These are phyloP conservation scores for Euryodendron excelsum DNA, from an alignment of 148 eudicot species.

Conservation along the genomic window DNA sequence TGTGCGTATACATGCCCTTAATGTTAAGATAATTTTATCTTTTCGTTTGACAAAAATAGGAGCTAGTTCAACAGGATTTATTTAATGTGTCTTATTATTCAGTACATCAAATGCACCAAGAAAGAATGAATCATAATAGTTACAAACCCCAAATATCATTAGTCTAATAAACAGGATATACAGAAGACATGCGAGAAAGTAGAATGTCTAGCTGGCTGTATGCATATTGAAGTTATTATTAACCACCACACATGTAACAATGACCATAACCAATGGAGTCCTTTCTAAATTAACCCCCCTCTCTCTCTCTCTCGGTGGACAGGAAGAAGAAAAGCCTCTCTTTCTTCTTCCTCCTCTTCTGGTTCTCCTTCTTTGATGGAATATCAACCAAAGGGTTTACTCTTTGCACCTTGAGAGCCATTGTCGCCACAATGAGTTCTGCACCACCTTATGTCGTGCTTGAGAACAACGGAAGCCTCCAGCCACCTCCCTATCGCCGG, in stretches of 20 bases:
- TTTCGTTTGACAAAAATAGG: neutral
- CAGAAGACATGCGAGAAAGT: neutral
- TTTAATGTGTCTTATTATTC: too few relatives aligned
- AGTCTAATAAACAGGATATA: neutral
- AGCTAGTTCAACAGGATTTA: neutral
- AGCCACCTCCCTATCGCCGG: constrained; percentile 34
- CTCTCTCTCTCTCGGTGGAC: constrained; percentile 10
- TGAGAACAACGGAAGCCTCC: constrained; percentile 17
- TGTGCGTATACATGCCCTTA: neutral
- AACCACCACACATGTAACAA: constrained; percentile 4
- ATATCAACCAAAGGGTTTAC: constrained; percentile 6
- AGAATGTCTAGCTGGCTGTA: too few relatives aligned
- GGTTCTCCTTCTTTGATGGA: constrained; percentile 14
- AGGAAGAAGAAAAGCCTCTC: constrained; percentile 15
- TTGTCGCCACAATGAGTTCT: constrained; percentile 23
- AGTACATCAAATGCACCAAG: neutral
- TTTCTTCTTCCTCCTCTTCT: constrained; percentile 9
- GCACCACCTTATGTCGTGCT: constrained; percentile 38
- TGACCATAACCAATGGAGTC: neutral
- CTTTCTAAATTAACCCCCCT: neutral
- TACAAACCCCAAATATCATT: neutral
- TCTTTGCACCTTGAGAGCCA: neutral
- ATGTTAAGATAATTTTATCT: neutral
- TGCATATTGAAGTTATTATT: too few relatives aligned
- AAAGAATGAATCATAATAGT: neutral